Percentiles rank a stretch among this genome's conserved stretches.
These are phyloP conservation scores for Extremus antarcticus DNA, from an alignment of 495 filamentous ascomycete genomes.

Conservation along the genomic window DNA sequence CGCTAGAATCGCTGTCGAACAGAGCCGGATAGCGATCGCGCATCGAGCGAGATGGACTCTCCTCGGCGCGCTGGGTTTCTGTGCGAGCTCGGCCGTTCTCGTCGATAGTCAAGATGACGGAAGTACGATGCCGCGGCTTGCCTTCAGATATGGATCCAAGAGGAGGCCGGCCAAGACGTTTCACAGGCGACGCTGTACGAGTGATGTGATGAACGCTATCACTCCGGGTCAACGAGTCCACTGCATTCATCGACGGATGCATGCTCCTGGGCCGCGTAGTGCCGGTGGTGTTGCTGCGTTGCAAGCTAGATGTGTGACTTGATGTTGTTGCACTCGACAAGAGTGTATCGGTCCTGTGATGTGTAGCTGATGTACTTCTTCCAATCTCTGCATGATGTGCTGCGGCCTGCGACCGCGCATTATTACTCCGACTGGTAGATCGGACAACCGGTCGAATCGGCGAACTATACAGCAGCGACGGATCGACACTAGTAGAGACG, in stretches of 20 bases:
- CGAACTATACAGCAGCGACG: constrained; percentile 19
- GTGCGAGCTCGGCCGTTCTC: constrained; percentile 30
- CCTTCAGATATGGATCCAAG: constrained; percentile 24
- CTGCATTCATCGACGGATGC: constrained; percentile 7
- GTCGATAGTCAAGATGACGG: constrained; percentile 28
- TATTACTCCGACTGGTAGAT: constrained; percentile 2
- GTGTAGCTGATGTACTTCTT: neutral
- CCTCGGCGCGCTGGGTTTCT: constrained; percentile 23
- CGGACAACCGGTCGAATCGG: constrained; percentile 1
- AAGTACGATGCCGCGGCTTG: constrained; percentile 24
- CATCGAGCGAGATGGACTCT: constrained; percentile 19
- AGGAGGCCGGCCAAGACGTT: constrained; percentile 13
- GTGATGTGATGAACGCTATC: constrained; percentile 5
- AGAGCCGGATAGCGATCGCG: constrained; percentile 26
- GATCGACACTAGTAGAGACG: constrained; percentile 11
- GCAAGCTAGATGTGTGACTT: constrained; percentile 12
- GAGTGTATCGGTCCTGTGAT: neutral
- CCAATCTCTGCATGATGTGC: neutral
- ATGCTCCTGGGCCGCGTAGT: constrained; percentile 16
- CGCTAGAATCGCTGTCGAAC: constrained; percentile 25
- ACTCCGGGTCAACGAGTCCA: constrained; percentile 2
- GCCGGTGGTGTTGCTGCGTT: constrained; percentile 30
- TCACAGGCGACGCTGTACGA: constrained; percentile 22
- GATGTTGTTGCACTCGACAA: neutral
- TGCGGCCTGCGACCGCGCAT: neutral